These are phyloP conservation scores for Blattamonas nauphoetae DNA, from an alignment of 78 protist genomes.

Conservation along the genomic window DNA sequence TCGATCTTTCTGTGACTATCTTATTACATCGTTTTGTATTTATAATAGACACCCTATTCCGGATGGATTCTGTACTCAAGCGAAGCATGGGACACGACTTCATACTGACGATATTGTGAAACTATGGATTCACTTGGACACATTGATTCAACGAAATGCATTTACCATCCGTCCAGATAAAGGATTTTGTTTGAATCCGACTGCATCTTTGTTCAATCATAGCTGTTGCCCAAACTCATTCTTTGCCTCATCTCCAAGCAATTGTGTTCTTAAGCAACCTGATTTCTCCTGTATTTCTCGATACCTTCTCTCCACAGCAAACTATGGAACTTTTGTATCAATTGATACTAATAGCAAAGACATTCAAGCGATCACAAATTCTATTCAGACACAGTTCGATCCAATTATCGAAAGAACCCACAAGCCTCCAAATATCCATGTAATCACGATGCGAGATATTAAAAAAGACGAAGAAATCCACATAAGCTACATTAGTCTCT, in stretches of 20 bases:
- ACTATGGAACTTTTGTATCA: not conserved
- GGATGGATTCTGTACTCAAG: too few species aligned
- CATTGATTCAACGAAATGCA: not conserved
- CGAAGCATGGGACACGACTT: too few species aligned
- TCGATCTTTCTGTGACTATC: too few species aligned
- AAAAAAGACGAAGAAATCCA: not conserved
- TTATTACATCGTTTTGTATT: too few species aligned
- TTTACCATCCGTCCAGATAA: not conserved
- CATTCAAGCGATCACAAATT: not conserved
- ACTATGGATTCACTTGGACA: too few species aligned
- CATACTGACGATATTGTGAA: too few species aligned
- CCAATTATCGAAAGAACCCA: not conserved
- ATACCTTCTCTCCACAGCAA: too few species aligned
- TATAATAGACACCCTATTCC: too few species aligned
- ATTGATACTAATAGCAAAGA: not conserved
- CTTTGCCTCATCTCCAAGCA: not conserved
- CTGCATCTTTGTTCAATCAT: not conserved
- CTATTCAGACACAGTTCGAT: not conserved
- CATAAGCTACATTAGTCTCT: not conserved
- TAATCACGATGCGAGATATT: not conserved
- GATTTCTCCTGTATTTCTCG: too few species aligned
- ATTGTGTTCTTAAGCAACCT: not conserved
- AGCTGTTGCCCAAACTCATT: not conserved
- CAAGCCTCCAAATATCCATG: not conserved
- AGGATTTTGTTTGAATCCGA: not conserved